Percentiles rank a stretch among this genome's conserved stretches.
Conservation (phyloP, 2,329 filamentous ascomycete species). For the Macrophomina phaseolina region DNA sequence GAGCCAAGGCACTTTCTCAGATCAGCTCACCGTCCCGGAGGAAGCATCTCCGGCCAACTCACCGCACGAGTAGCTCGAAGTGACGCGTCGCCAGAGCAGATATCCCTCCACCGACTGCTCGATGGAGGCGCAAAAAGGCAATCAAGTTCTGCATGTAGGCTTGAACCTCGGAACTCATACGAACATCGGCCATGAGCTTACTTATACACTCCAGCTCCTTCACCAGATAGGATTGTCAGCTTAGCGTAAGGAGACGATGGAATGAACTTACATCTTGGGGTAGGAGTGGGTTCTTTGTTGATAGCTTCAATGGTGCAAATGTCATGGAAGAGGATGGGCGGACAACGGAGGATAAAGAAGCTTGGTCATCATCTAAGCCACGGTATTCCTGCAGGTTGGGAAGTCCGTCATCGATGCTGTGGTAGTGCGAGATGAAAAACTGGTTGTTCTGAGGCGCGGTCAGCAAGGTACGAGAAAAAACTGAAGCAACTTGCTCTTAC, state of each 20-base stretch:
- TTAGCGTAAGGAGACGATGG: not conserved
- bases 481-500: slow-evolving; percentile 32
- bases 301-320: slow-evolving; percentile 29
- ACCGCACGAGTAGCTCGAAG: slow-evolving; percentile 71
- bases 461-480: slow-evolving; percentile 29
- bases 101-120: slow-evolving; percentile 79
- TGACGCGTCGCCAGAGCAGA: slow-evolving; percentile 80
- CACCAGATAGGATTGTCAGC: not conserved
- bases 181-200: slow-evolving; percentile 62
- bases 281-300: slow-evolving; percentile 42
- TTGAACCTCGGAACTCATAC: slow-evolving; percentile 75
- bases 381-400: slow-evolving; percentile 71
- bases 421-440: slow-evolving; percentile 87
- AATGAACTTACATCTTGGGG: slow-evolving; percentile 50
- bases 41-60: slow-evolving; percentile 32
- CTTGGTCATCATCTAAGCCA: slow-evolving; percentile 37
- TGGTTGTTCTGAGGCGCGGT: slow-evolving; percentile 72
- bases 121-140: slow-evolving; percentile 84
- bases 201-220: slow-evolving; percentile 65
- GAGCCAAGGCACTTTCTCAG: slow-evolving; percentile 68
- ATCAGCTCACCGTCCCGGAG: slow-evolving; percentile 35
- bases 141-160: slow-evolving; percentile 88
- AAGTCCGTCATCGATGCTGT: slow-evolving; percentile 74
- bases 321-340: slow-evolving; percentile 35
- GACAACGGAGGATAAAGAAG: slow-evolving; percentile 46